These are phyloP conservation scores for Blastocystis sp. DNA, from an alignment of 352 stramenopile genomes.

Conservation along the genomic window DNA sequence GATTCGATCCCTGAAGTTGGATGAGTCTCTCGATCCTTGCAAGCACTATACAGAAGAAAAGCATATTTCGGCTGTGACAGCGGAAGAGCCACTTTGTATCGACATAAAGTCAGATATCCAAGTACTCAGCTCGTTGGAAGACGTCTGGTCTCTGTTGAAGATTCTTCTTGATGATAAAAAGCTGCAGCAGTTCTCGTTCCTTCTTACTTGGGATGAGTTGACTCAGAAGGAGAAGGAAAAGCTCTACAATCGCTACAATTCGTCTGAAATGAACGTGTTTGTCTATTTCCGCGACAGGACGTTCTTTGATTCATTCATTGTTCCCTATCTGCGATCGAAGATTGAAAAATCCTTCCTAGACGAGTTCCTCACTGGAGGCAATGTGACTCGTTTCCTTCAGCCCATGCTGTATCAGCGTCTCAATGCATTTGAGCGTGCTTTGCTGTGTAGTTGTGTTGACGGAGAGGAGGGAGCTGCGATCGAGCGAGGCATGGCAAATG, in stretches of 20 bases:
- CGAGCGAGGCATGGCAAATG: constrained; percentile 35
- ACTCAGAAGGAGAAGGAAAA: constrained; percentile 61
- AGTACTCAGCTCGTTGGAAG: not conserved
- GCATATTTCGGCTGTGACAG: constrained; percentile 64
- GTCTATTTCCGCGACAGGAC: constrained; percentile 67
- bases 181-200: constrained; percentile 62
- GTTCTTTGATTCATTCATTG: constrained; percentile 66
- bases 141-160: constrained; percentile 14
- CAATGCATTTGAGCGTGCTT: constrained; percentile 66
- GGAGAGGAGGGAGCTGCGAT: constrained; percentile 63
- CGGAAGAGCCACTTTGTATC: constrained; percentile 56
- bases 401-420: constrained; percentile 64
- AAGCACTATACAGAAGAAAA: constrained; percentile 67
- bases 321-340: constrained; percentile 66
- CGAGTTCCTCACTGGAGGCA: constrained; percentile 67
- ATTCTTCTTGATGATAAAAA: not conserved
- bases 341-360: constrained; percentile 69
- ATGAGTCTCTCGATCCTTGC: constrained; percentile 61
- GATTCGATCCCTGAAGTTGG: constrained; percentile 64
- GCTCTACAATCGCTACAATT: constrained; percentile 67
- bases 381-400: constrained; percentile 63
- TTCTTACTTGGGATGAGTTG: constrained; percentile 65
- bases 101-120: not conserved
- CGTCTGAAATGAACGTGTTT: constrained; percentile 70
- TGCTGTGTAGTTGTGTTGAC: constrained; percentile 60